Evolutionary conservation across 768 basidiomycete genomes (phyloP).

Genomic region (Amyloporia xantha): DNA sequence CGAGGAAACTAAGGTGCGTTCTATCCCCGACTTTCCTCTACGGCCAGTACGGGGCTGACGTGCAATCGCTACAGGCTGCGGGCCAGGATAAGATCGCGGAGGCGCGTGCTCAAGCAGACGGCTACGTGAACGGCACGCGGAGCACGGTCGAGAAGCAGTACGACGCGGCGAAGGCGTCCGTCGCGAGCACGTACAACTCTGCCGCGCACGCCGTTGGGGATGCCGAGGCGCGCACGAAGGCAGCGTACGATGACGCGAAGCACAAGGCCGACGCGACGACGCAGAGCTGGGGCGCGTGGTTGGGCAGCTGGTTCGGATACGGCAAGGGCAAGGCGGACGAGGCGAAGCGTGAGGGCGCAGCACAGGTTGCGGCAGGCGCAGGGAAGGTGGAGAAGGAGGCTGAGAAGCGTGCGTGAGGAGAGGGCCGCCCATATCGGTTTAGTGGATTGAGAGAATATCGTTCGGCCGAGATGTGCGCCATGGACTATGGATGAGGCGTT

Average conservation of each 20-base stretch:
- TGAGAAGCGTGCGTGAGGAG: slow-evolving; percentile 19
- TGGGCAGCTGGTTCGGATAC: slow-evolving; percentile 35
- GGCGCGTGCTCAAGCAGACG: slow-evolving; percentile 22
- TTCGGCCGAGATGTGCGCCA: no score
- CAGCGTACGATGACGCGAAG: slow-evolving; percentile 23
- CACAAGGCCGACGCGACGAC: slow-evolving; percentile 24
- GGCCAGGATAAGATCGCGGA: slow-evolving; percentile 23
- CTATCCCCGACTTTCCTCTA: no score
- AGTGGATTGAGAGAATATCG: no score
- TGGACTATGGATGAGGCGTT: no score
- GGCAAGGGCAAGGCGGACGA: slow-evolving; percentile 29
- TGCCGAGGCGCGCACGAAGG: slow-evolving; percentile 18
- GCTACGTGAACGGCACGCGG: slow-evolving; percentile 24
- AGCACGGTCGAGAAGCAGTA: slow-evolving; percentile 21
- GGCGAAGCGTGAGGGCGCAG: slow-evolving; percentile 21
- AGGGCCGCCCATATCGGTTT: background rate
- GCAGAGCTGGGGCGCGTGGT: slow-evolving; percentile 26
- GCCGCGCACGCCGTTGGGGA: slow-evolving; percentile 23
- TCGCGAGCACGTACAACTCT: slow-evolving; percentile 18
- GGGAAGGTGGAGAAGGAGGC: slow-evolving; percentile 26
- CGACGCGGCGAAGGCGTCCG: slow-evolving; percentile 12
- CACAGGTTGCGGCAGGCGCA: slow-evolving; percentile 23
- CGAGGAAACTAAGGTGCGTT: slow-evolving; percentile 30
- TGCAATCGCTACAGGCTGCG: slow-evolving; percentile 13
- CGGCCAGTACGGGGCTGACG: no score